Base-by-base conservation (phyloP, 164 flowering plant genomes). In the Liriodendron chinense region DNA sequence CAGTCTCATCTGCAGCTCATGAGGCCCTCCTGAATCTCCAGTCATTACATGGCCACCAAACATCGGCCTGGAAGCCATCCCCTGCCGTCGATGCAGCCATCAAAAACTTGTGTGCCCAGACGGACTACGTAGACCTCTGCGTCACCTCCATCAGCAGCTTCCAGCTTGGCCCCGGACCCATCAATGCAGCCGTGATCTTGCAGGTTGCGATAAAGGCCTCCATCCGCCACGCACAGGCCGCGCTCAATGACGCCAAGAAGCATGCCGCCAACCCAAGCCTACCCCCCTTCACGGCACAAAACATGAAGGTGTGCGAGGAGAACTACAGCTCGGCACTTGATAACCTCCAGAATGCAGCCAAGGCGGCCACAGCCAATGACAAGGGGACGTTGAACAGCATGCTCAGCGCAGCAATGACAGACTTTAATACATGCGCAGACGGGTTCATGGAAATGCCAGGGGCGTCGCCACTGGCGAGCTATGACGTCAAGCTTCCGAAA, bases 401-500 rank as follows among this genome's bases (percentile, higher is more conserved):
- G 74, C 65, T 71, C 9, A 71, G 74, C 21, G 74, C 74, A 7
- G 65, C 74, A 28, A 24, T 71, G 65, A 71, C 74, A 3, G 64
- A 71, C 47, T 57, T 22, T 18, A 34, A 14, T 9, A 71, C 74
- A 6, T 71, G 74, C 47, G 64, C 53, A 3, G 59, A 26, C 43
- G 74, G 74, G 21, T 71, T 71, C 64, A 59, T 1, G 8, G 74
- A 71, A 16, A 67, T 67, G 69, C 69, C 69, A 5, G 69, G 69
- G 47, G n/a, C 26, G 47, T 67, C 69, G 1, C 69, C 69, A 20
- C 20, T 67, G 20, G 7, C 20, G 5, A n/a, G 3, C 5, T 56
- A 24, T 43, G 63, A 50, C 43, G 65, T 23, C 47, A 26, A 12
- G 21, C 23, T 71, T 16, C 13, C 65, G 2, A 18, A 26, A 5